Evolutionary conservation across 1,139 yeast species (phyloP), one percentile per base, ranked within the genome.

Genomic region (Taphrina confusa): DNA sequence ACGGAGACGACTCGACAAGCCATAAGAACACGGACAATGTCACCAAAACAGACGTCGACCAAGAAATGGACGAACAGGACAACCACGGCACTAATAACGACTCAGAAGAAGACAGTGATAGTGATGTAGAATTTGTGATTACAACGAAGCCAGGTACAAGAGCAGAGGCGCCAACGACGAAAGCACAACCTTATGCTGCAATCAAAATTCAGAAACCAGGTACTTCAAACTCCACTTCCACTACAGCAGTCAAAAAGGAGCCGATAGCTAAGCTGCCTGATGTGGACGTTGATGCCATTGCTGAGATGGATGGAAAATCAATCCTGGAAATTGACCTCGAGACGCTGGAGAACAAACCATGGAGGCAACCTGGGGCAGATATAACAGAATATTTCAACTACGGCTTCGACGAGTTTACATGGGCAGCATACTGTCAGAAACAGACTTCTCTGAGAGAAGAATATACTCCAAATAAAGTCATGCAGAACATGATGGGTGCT

Each of bases 341-440:
- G 65, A 85, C 84, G 55, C 75, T 91, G 50, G 90, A 88, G 66
- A 95, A 89, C 65, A 94, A 94, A 74, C 98, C 98, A 1, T 92
- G 99, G 99, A 80, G 98, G 69, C 85, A 87, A 66, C 97, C 97
- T 0, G 68, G 68, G 56, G 96, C 96, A 2, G 97, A 92, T 72
- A 76, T 88, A 45, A 82, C 95, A 1, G 98, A 92, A 72, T 92
- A 90, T 72, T 92, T 92, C 77, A 92, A 92, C 73, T 92, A 85
- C 69, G 98, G 98, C 1, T 92, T 92, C 71, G 96, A 94, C 71
- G 99, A 92, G 74, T 81, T 87, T 65, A 87, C 97, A 14, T 92
- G 99, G 99, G 83, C 87, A 57, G 91, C 94, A 22, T 92, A 92
- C 73, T 85, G 96, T 66, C 79, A 85, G 57, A 89, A 89, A 71